Percentiles rank a stretch among this genome's conserved stretches.
Evolutionary conservation across 495 filamentous ascomycete genomes (phyloP).

Genomic region (Cercophora samala): DNA sequence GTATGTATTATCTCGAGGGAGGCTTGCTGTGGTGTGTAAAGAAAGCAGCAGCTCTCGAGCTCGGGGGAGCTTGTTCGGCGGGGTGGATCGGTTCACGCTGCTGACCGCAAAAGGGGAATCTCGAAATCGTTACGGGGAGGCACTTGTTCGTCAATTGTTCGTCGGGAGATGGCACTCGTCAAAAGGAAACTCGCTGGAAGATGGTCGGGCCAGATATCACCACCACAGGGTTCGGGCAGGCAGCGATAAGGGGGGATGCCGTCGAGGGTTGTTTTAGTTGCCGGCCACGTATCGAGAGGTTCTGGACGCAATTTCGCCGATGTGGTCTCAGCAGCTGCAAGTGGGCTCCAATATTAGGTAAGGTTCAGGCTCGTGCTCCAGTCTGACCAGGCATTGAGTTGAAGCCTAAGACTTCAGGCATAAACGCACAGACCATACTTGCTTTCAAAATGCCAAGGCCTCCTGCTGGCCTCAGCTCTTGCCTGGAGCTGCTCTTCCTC

Average conservation of each 20-base stretch:
- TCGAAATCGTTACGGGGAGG: slow-evolving; percentile 11
- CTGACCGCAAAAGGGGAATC: slow-evolving; percentile 16
- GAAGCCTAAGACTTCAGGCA: background rate
- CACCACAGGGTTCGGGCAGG: background rate
- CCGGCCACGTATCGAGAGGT: slow-evolving; percentile 34
- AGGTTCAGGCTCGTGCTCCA: slow-evolving; percentile 12
- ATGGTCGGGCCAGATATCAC: background rate
- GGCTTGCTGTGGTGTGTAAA: background rate
- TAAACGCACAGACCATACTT: background rate
- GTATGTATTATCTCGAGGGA: slow-evolving; percentile 2
- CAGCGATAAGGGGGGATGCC: slow-evolving; percentile 3
- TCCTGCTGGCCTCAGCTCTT: background rate
- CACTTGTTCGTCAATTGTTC: slow-evolving; percentile 1
- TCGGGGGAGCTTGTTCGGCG: slow-evolving; percentile 30
- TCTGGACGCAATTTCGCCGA: slow-evolving; percentile 35
- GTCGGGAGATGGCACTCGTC: background rate
- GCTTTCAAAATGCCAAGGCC: background rate
- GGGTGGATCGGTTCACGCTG: slow-evolving; percentile 12
- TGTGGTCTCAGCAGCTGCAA: slow-evolving; percentile 29
- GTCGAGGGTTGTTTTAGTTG: slow-evolving; percentile 24
- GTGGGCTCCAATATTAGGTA: slow-evolving; percentile 27
- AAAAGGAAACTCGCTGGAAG: slow-evolving; percentile 6
- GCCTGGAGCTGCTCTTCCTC: background rate
- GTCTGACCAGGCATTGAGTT: slow-evolving; percentile 15
- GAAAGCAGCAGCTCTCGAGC: slow-evolving; percentile 5